Conservation (phyloP, 2,329 filamentous ascomycete species). For the Gnomoniopsis sp. region DNA sequence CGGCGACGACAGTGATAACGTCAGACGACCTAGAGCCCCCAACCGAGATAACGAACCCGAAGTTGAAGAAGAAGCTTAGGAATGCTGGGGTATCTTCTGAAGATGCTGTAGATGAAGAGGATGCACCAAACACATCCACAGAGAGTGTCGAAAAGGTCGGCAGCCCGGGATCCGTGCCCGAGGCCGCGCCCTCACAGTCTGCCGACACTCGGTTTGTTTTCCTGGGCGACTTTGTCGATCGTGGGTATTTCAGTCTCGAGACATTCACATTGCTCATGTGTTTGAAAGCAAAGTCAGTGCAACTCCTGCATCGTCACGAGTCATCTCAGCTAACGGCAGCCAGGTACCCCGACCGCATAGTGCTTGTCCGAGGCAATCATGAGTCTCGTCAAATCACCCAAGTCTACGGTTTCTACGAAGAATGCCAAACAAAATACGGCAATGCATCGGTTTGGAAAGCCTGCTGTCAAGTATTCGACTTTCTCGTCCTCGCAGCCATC, state of each 20-base stretch:
- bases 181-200: constrained; percentile 39
- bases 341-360: constrained; percentile 91
- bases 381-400: constrained; percentile 97
- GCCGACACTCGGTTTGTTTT: constrained; percentile 58
- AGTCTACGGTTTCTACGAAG: constrained; percentile 98
- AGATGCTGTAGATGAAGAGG: constrained; percentile 37
- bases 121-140: constrained; percentile 43
- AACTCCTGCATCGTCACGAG: constrained; percentile 2
- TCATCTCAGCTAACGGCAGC: not conserved
- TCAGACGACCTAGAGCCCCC: constrained; percentile 92
- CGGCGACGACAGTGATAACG: constrained; percentile 71
- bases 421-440: constrained; percentile 96
- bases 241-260: constrained; percentile 95
- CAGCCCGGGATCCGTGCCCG: constrained; percentile 29
- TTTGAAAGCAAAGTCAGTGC: constrained; percentile 67
- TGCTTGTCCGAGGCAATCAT: constrained; percentile 96
- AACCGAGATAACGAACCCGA: constrained; percentile 82
- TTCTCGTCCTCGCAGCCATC: constrained; percentile 91
- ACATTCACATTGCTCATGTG: constrained; percentile 97
- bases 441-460: constrained; percentile 99
- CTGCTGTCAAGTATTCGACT: constrained; percentile 99
- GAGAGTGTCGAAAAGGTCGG: constrained; percentile 42
- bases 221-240: constrained; percentile 90
- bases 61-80: constrained; percentile 80
- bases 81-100: constrained; percentile 45